Evolutionary conservation across 495 filamentous ascomycete genomes (phyloP).

Genomic region (Daldinia childiae): DNA sequence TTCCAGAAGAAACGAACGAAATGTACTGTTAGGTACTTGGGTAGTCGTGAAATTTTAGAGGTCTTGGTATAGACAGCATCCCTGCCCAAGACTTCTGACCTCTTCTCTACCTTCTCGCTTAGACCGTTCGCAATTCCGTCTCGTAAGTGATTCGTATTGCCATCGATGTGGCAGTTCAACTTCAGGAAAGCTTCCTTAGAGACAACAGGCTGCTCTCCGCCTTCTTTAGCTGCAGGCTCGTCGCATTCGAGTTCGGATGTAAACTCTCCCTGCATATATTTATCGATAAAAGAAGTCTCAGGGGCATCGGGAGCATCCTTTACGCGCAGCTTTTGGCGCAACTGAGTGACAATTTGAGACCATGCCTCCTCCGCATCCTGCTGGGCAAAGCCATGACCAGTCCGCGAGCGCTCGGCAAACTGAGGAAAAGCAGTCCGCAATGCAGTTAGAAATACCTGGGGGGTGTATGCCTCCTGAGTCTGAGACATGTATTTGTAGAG

Average conservation of each 20-base stretch:
- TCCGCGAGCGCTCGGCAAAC: slow-evolving; percentile 86
- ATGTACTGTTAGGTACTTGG: slow-evolving; percentile 95
- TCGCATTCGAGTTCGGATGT: slow-evolving; percentile 81
- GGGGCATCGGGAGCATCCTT: slow-evolving; percentile 59
- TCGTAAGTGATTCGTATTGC: slow-evolving; percentile 83
- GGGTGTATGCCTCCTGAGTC: slow-evolving; percentile 88
- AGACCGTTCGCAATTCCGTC: slow-evolving; percentile 86
- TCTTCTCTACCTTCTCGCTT: slow-evolving; percentile 90
- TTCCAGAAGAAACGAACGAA: slow-evolving; percentile 99
- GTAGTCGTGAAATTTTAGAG: slow-evolving; percentile 85
- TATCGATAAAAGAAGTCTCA: slow-evolving; percentile 82
- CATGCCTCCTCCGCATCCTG: slow-evolving; percentile 99
- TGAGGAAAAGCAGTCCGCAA: slow-evolving; percentile 88
- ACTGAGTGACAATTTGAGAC: slow-evolving; percentile 92
- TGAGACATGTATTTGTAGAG: slow-evolving; percentile 93
- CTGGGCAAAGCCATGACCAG: slow-evolving; percentile 86
- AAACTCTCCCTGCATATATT: slow-evolving; percentile 86
- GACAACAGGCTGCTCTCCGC: slow-evolving; percentile 72
- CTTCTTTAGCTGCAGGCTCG: slow-evolving; percentile 78
- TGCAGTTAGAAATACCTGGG: slow-evolving; percentile 84
- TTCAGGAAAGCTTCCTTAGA: slow-evolving; percentile 85
- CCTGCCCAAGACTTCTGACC: slow-evolving; percentile 77
- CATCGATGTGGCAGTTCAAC: slow-evolving; percentile 92
- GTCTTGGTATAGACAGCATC: slow-evolving; percentile 88
- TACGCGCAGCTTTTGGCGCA: slow-evolving; percentile 80